Evolutionary conservation across 768 basidiomycete species (phyloP).

Genomic region (Phlebiopsis gigantea): DNA sequence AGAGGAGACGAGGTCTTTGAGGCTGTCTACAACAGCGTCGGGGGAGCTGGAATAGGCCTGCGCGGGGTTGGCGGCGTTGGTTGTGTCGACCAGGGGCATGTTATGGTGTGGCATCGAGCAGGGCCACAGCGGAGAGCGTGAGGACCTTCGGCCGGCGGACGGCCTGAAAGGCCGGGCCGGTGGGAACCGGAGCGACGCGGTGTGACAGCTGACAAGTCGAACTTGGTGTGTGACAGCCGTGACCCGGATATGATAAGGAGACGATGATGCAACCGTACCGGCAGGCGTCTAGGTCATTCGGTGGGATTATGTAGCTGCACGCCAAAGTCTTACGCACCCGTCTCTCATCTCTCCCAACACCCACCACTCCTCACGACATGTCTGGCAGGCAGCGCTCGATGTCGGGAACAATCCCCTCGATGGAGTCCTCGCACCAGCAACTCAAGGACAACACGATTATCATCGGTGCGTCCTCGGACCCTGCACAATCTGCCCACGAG

Average conservation of each 20-base stretch:
- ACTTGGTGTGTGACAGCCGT: neutral
- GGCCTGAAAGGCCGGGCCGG: slow-evolving; percentile 10
- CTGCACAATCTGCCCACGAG: neutral
- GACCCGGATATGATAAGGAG: slow-evolving; percentile 1
- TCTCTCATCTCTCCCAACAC: slow-evolving; percentile 10
- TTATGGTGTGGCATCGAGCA: neutral
- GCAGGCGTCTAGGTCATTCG: neutral
- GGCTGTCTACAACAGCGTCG: slow-evolving; percentile 52
- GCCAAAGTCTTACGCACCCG: slow-evolving; percentile 3
- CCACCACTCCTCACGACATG: slow-evolving; percentile 14
- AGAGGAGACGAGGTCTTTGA: slow-evolving; percentile 58
- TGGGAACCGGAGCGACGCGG: slow-evolving; percentile 7
- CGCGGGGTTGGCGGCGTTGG: slow-evolving; percentile 9
- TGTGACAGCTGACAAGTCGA: slow-evolving; percentile 2
- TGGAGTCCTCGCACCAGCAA: slow-evolving; percentile 67
- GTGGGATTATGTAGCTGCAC: slow-evolving; percentile 10
- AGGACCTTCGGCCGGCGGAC: slow-evolving; percentile 6
- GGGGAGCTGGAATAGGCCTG: slow-evolving; percentile 30
- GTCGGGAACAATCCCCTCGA: slow-evolving; percentile 86
- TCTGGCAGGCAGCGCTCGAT: slow-evolving; percentile 41
- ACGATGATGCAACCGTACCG: slow-evolving; percentile 6
- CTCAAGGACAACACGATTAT: slow-evolving; percentile 88
- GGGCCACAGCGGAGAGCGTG: neutral
- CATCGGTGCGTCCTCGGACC: slow-evolving; percentile 53
- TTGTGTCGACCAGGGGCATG: slow-evolving; percentile 26